Conservation (phyloP, 2,329 filamentous ascomycete species). For the Arthrobotrys sinensis region DNA sequence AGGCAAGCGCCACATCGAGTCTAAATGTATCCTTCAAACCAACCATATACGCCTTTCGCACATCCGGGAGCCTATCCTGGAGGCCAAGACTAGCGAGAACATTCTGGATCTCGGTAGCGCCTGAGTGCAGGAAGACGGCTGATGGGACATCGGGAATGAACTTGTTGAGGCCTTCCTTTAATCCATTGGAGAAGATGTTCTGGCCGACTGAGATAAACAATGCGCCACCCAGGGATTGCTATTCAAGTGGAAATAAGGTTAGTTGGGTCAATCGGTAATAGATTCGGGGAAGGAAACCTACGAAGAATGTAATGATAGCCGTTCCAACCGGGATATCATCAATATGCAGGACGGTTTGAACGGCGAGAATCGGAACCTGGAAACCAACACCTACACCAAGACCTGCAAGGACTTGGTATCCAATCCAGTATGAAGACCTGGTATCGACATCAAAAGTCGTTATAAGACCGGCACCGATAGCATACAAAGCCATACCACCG, state of each 20-base stretch:
- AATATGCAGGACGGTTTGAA: conserved; percentile 72
- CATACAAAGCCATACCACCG: conserved; percentile 70
- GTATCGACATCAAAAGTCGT: conserved; percentile 70
- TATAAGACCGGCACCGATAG: conserved; percentile 73
- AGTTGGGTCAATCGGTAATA: neutral
- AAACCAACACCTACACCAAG: conserved; percentile 74
- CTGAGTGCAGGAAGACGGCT: conserved; percentile 71
- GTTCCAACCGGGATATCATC: conserved; percentile 73
- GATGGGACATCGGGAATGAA: conserved; percentile 70
- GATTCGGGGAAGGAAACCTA: conserved; percentile 73
- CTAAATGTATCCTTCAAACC: conserved; percentile 72
- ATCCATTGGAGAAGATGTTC: conserved; percentile 71
- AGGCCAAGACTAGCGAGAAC: conserved; percentile 65
- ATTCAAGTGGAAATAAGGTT: neutral
- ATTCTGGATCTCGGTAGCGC: conserved; percentile 70
- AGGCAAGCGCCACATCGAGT: conserved; percentile 71
- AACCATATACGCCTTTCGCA: conserved; percentile 71
- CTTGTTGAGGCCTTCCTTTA: conserved; percentile 64
- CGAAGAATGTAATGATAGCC: conserved; percentile 71
- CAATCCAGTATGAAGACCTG: conserved; percentile 68
- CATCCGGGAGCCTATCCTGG: conserved; percentile 68
- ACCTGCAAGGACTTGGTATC: conserved; percentile 69
- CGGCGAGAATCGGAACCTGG: conserved; percentile 74
- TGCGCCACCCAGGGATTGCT: conserved; percentile 71
- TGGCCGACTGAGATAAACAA: conserved; percentile 75